A percentile compares a stretch with the other conserved stretches of the same genome.
Conservation (phyloP, 768 basidiomycete species). For the Crucibulum laeve region DNA sequence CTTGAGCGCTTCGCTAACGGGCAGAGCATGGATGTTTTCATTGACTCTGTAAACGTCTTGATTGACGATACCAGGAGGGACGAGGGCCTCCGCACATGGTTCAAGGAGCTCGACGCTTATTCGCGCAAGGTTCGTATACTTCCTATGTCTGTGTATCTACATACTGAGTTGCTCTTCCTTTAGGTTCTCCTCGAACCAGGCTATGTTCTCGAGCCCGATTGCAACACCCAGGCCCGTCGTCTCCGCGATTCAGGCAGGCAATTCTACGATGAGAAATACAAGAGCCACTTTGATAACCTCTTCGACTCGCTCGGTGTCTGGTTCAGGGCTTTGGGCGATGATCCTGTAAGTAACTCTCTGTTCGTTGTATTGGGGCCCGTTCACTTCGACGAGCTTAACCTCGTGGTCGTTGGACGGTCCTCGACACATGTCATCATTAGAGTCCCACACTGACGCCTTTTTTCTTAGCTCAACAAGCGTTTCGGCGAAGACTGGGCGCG, state of each 20-base stretch:
- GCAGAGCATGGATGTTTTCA: slow-evolving; percentile 57
- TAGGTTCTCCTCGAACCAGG: slow-evolving; percentile 76
- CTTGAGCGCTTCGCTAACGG: slow-evolving; percentile 90
- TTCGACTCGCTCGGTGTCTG: slow-evolving; percentile 70
- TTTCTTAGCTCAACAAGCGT: slow-evolving; percentile 51
- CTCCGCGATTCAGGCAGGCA: slow-evolving; percentile 67
- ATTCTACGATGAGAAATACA: slow-evolving; percentile 71
- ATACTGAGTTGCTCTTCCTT: background rate
- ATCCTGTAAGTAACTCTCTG: slow-evolving; percentile 45
- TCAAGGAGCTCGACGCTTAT: slow-evolving; percentile 55
- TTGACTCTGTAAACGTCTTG: slow-evolving; percentile 67
- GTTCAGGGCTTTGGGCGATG: slow-evolving; percentile 82
- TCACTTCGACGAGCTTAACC: no score
- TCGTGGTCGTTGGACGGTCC: no score
- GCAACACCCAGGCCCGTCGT: slow-evolving; percentile 55
- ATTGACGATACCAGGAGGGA: slow-evolving; percentile 75
- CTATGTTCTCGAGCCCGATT: slow-evolving; percentile 79
- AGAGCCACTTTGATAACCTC: slow-evolving; percentile 74
- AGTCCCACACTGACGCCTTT: no score
- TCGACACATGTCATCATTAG: no score
- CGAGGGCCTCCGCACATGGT: slow-evolving; percentile 72
- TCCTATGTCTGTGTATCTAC: background rate
- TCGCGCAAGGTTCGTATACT: slow-evolving; percentile 49
- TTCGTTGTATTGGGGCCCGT: background rate
- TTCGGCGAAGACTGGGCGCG: slow-evolving; percentile 83